Evolutionary conservation across 139 green algal species (phyloP).

Genomic region (Chlorella sp.): DNA sequence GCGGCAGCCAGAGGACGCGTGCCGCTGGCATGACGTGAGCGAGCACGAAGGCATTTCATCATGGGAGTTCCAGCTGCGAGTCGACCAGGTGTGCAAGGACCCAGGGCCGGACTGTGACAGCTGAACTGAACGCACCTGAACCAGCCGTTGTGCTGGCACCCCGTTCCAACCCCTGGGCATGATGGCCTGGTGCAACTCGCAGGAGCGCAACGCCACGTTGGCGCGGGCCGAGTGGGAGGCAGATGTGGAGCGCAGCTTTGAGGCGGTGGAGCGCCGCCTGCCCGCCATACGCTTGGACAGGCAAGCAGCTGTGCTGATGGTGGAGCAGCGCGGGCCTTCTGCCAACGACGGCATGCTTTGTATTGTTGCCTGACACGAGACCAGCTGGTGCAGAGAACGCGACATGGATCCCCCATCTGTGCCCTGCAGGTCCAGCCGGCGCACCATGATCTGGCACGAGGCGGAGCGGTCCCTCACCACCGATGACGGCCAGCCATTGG

Average conservation of each 20-base stretch:
- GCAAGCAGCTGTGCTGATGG: not conserved
- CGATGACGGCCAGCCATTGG: not conserved
- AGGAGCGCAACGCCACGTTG: not conserved
- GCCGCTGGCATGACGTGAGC: not conserved
- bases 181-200: too few relatives aligned
- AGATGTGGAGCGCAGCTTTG: not conserved
- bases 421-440: not conserved
- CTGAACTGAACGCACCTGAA: too few relatives aligned
- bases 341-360: too few relatives aligned
- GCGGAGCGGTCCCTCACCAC: not conserved
- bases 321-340: too few relatives aligned
- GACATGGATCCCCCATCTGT: too few relatives aligned
- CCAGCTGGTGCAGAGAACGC: too few relatives aligned
- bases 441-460: not conserved
- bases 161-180: too few relatives aligned
- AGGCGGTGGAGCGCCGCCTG: not conserved
- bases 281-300: not conserved
- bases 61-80: conserved; percentile 3
- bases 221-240: not conserved
- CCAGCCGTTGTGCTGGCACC: too few relatives aligned
- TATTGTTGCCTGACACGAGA: too few relatives aligned
- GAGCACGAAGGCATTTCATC: not conserved
- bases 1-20: not conserved
- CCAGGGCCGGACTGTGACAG: not conserved
- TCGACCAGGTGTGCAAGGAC: not conserved